Evolutionary conservation across 1,139 yeast species (phyloP), one percentile per base, ranked within the genome.

Genomic region (Protomyces lactucae-debilis): DNA sequence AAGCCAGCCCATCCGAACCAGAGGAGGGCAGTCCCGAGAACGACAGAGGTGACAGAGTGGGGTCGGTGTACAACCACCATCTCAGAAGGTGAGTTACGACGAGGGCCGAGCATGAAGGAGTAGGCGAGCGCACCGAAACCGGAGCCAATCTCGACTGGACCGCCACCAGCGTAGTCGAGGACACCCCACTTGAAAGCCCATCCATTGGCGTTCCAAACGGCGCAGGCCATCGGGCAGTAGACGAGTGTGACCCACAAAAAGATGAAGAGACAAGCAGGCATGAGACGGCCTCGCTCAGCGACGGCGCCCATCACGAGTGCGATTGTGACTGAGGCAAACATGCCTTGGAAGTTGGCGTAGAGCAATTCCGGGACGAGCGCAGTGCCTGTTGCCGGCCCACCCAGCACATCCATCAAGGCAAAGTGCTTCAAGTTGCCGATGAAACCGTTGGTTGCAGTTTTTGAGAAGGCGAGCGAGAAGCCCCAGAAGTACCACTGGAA

Each of bases 401-500:
- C 89, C 60, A 87, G 79, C 14, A 88, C 82, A 73, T 88, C 82
- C 72, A 86, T 82, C 72, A 90, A 84, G 3, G 97, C 98, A 74
- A 92, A 89, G 60, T 85, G 81, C 71, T 85, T 85, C 70, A 93
- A 77, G 74, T 92, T 85, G 3, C 99, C 99, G 71, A 93, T 92
- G 74, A 85, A 93, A 52, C 86, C 85, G 75, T 91, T 90, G 48
- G 85, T 77, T 1, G 96, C 90, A 0, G 87, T 83, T 16, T 80
- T 72, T 0, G 93, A 85, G 72, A 93, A 91, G 2, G 98, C 95
- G 57, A 93, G 77, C 0, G 97, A 89, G 74, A 89, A 93, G 28
- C 98, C 98, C 98, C 98, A 93, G 73, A 93, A 90, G 76, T 91
- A 93, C 98, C 98, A 93, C 74, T 92, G 97, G 82, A 92, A 90